Evolutionary conservation across 2,329 filamentous ascomycete genomes (phyloP), one percentile per base, ranked within the genome.

Genomic region (Xylariomycetidae sp.): DNA sequence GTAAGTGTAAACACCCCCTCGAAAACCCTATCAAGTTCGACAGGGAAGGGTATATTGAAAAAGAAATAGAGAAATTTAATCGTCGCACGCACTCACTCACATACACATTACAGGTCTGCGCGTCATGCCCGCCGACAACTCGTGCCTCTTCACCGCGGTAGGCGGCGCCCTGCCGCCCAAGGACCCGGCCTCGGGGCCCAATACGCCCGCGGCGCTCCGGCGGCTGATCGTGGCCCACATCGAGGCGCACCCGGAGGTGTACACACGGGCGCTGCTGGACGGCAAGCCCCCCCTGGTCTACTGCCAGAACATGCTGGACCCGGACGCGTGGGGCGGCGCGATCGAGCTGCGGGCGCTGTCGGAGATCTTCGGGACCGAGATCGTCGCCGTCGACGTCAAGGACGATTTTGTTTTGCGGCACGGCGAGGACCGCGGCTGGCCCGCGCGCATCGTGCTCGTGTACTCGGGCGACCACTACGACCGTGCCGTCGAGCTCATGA

Each of bases 111-210:
- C 27, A 78, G 84, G 94, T 7, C 74, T 96, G 13, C 82, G 90
- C 11, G 86, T 97, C 31, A 96, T 97, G 90, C 88, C 89, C 4
- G 90, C 96, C 54, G 90, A 97, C 60, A 96, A 96, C 61, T 88
- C 82, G 38, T 97, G 90, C 62, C 80, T 97, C 51, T 97, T 96
- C 61, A 85, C 88, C 17, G 89, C 90, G 0, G 80, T 97, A 29
- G 85, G 86, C 12, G 84, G 82, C 34, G 85, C 85, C 3, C 72
- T 94, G n/a, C 76, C 87, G 30, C 59, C 20, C 20, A n/a, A n/a
- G 8, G 20, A 68, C 30, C 57, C 63, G n/a, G 63, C 63, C 6
- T 53, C 60, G 26, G 40, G 41, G 16, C 36, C 40, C 5, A 44
- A 42, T 27, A 37, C 34, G 6, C 41, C 46, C 5, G 34, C 36